Percentiles rank a stretch among this genome's conserved stretches.
These are phyloP conservation scores for Xanthoceras sorbifolium DNA, from an alignment of 345 rosid species.

Conservation along the genomic window DNA sequence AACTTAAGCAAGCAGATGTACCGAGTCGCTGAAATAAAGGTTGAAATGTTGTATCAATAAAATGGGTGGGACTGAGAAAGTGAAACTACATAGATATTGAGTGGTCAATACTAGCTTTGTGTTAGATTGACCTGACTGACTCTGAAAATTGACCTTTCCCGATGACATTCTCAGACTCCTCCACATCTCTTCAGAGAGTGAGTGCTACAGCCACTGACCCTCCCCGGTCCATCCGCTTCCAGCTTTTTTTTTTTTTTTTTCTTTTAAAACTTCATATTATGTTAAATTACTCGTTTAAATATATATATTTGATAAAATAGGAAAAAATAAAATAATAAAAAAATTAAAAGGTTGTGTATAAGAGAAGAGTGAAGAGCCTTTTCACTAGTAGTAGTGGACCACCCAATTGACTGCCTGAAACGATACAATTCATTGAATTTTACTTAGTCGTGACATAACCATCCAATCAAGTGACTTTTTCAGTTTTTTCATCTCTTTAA, in stretches of 20 bases:
- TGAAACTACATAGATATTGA: neutral
- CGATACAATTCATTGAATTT: neutral
- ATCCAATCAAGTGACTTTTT: neutral
- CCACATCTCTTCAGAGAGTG: neutral
- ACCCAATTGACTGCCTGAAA: neutral
- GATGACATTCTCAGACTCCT: neutral
- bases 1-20: neutral
- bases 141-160: constrained; percentile 7
- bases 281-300: too few species aligned
- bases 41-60: constrained; percentile 7
- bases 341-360: too few species aligned
- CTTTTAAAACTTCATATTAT: too few species aligned
- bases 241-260: too few species aligned
- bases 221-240: neutral
- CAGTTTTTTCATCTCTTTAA: neutral
- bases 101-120: constrained; percentile 21
- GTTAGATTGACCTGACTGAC: neutral
- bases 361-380: neutral
- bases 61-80: neutral
- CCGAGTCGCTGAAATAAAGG: constrained; percentile 13
- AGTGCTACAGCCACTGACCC: neutral
- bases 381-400: neutral
- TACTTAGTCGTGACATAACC: neutral
- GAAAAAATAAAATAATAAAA: too few species aligned
- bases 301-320: neutral